Base-by-base conservation (phyloP, 1,284 basidiomycete genomes). In the Ganoderma lingzhi region DNA sequence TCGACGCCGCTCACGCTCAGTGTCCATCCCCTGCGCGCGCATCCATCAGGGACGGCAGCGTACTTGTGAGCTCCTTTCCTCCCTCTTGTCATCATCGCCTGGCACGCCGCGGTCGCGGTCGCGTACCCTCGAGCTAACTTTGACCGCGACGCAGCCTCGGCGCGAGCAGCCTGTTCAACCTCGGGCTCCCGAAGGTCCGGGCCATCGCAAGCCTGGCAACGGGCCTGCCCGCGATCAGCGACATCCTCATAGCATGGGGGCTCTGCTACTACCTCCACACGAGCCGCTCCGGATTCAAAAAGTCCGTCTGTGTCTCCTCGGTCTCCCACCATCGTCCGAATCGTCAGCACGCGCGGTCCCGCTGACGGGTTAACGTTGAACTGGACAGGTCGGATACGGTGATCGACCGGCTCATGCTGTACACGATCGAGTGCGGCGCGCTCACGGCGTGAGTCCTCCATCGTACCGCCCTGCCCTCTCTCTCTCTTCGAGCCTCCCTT, bases 191-290 rank as follows among this genome's bases (percentile, higher is more conserved):
- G 19, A 48, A 48, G 45, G 45, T 56, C 55, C 23, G 55, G 6
- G 55, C 35, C 17, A 30, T 56, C 55, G 28, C 55, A 1, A 35
- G 55, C 55, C 35, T 56, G 6, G 35, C 55, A 10, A 56, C 28
- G 12, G 55, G 55, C 35, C 35, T 56, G 5, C 35, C 55, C 28
- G 55, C 35, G 30, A 35, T 65, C 32, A 48, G 42, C 32, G 64
- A 65, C 30, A 37, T 48, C 44, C 35, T 65, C 42, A 65, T 65
- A 32, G 58, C 64, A 10, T 56, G 58, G n/a, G 64, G 64, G 1
- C 58, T 65, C 15, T 65, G 64, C 45, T 65, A 48, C 17, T 65
- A 60, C 58, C 58, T 65, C 28, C 64, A 60, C 15, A 56, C 51
- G 12, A 41, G 63, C 51, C 63, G 63, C 19, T 56, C 63, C 6